Base-by-base conservation (phyloP, 768 basidiomycete genomes). In the Myochromella boudieri region DNA sequence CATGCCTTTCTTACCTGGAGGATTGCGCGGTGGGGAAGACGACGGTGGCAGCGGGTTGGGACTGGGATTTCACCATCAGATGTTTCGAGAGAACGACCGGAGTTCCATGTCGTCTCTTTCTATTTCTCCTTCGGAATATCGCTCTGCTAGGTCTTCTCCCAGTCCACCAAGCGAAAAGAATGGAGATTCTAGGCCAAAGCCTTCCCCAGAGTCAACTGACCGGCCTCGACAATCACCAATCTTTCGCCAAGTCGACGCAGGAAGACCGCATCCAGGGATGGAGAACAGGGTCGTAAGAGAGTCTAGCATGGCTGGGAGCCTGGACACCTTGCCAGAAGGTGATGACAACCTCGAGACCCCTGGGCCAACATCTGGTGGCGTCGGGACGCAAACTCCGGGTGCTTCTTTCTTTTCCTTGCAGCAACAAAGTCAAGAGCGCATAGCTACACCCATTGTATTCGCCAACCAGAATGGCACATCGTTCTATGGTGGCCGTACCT, bases 1-100 rank as follows among this genome's bases (percentile, higher is more conserved):
- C 48, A 82, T 82, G 63, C 89, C 89, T 41, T 91, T 91, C 77
- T 89, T 89, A 64, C 89, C 89, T 51, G 85, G 85, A 44, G 77
- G 72, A 59, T 61, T 80, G 56, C 81, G 82, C 53, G 60, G 72
- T 55, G 70, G 61, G 57, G 83, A 82, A 46, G 81, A 84, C 48
- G 82, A 84, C 44, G 70, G 67, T 38, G 60, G 64, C 39, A 66
- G 62, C 57, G 69, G 68, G 49, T 63, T 77, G 32, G 69, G 68
- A 46, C 63, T 80, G 34, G 67, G 68, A 44, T 77, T 78, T 57
- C 64, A 66, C 39, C 74, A 74, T 62, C 72, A 74, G 55, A 62
- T 69, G 51, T 70, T 70, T 60, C 75, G 69, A 48, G 71, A 71
- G 29, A 68, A 71, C 50, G 74, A 77, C 62, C 71, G 70, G 49